Evolutionary conservation across 768 basidiomycete genomes (phyloP).

Genomic region (Tricholomella constricta): DNA sequence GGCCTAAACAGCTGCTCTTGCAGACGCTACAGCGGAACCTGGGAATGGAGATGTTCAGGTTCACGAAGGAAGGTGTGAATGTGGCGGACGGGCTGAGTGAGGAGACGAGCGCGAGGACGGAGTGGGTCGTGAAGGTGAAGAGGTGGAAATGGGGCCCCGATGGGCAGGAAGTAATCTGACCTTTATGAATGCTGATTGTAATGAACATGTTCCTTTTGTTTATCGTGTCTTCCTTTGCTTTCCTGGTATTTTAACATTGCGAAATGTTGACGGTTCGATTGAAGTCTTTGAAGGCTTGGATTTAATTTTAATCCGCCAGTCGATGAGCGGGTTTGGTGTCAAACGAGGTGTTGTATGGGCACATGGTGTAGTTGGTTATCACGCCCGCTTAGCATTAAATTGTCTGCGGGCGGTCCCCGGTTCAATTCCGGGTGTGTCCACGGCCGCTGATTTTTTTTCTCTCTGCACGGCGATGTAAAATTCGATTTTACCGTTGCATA

Average conservation of each 20-base stretch:
- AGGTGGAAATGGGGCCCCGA: constrained; percentile 42
- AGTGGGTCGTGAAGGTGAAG: constrained; percentile 44
- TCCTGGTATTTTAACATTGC: too few species aligned
- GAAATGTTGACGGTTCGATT: too few species aligned
- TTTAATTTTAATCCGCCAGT: too few species aligned
- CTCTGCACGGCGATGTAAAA: too few species aligned
- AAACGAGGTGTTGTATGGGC: not conserved
- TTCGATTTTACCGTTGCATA: too few species aligned
- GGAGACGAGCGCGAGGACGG: constrained; percentile 25
- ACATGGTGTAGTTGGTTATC: constrained; percentile 5
- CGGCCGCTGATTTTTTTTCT: not conserved
- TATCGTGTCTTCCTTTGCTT: too few species aligned
- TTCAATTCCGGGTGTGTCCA: constrained; percentile 5
- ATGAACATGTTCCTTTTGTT: not conserved
- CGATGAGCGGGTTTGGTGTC: too few species aligned
- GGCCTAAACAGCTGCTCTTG: constrained; percentile 26
- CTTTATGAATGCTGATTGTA: not conserved
- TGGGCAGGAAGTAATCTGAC: constrained; percentile 3
- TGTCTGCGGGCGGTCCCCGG: constrained; percentile 1
- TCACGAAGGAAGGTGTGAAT: constrained; percentile 39
- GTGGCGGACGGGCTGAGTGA: constrained; percentile 28
- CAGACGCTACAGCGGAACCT: constrained; percentile 41
- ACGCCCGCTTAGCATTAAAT: not conserved
- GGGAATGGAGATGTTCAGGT: constrained; percentile 38
- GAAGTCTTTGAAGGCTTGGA: too few species aligned